Base-by-base conservation (phyloP, 768 basidiomycete genomes). In the Lactifluus volemus region DNA sequence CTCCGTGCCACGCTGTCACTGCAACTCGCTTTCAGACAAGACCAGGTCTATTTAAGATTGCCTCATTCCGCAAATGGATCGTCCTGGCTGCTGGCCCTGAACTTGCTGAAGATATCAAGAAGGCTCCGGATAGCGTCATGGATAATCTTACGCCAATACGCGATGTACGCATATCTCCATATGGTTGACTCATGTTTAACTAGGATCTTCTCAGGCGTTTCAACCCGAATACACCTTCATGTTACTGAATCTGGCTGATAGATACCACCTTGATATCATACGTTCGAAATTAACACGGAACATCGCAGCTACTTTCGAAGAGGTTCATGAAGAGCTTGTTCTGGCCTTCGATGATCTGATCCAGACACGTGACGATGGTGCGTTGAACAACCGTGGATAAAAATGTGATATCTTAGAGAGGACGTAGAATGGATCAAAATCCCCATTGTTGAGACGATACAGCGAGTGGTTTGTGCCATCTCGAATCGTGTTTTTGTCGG, bases 61-160 rank as follows among this genome's bases (percentile, higher is more conserved):
- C 80, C 0, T 70, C 71, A 47, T 67, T 78, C 45, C 71, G 77
- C 42, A 69, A 73, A 52, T 83, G 82, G 81, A 60, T 76, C 12
- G 72, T 81, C 21, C 68, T 84, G 7, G 68, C 78, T 25, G 73
- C 73, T 19, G 77, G 79, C 1, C 68, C 72, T 0, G 61, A 76
- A 29, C 70, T 77, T 47, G 69, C 82, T 12, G 78, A 83, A 6
- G 83, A 84, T 45, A 66, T 85, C n/a, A 75, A 79, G 25, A 76
- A 70, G 59, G 76, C 77, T n/a, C 72, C 76, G 5, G 79, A 81
- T 51, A 72, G 78, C n/a, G 72, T 73, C 30, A 69, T 81, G 5
- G 80, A 79, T 32, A 73, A 76, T 53, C 61, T 67, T 60, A 73
- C 75, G 19, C 75, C 75, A 4, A 71, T 75, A 41, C 64, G 69